These are phyloP conservation scores for Suillus paluster DNA, from an alignment of 768 basidiomycete species.

Conservation along the genomic window DNA sequence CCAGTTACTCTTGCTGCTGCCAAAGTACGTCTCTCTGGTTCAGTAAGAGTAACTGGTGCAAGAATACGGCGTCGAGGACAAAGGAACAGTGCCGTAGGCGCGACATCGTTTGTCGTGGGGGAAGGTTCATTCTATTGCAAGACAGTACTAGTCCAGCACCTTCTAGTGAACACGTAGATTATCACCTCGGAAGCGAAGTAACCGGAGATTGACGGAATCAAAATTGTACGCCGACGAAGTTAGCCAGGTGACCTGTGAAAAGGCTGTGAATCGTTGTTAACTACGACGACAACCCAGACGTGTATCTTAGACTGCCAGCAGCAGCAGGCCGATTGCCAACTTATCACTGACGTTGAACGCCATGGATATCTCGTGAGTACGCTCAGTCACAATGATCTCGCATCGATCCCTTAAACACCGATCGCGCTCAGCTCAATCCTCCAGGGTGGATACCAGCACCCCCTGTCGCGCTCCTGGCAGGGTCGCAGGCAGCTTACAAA, in stretches of 20 bases:
- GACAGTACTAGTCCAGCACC: too few species aligned
- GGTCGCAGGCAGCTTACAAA: slow-evolving; percentile 79
- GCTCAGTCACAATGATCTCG: background rate
- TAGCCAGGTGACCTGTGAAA: too few species aligned
- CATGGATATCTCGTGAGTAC: slow-evolving; percentile 1
- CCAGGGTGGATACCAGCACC: slow-evolving; percentile 96
- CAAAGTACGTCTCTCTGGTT: too few species aligned
- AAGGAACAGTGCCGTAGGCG: background rate
- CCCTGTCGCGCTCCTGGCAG: slow-evolving; percentile 92
- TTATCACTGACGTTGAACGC: background rate
- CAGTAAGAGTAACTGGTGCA: background rate
- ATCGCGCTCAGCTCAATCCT: slow-evolving; percentile 63
- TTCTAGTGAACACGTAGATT: background rate
- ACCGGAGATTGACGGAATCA: background rate
- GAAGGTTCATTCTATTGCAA: too few species aligned
- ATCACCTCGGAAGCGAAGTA: too few species aligned
- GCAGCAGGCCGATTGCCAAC: background rate
- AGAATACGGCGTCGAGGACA: background rate
- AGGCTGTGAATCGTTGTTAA: background rate
- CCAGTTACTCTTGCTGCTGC: background rate
- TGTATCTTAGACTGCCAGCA: background rate
- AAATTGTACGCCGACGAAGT: background rate
- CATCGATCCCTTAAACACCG: background rate
- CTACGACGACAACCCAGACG: background rate
- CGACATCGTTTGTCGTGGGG: background rate